Base-by-base conservation (phyloP, 1,139 yeast species). In the Kluyveromyces sp. region DNA sequence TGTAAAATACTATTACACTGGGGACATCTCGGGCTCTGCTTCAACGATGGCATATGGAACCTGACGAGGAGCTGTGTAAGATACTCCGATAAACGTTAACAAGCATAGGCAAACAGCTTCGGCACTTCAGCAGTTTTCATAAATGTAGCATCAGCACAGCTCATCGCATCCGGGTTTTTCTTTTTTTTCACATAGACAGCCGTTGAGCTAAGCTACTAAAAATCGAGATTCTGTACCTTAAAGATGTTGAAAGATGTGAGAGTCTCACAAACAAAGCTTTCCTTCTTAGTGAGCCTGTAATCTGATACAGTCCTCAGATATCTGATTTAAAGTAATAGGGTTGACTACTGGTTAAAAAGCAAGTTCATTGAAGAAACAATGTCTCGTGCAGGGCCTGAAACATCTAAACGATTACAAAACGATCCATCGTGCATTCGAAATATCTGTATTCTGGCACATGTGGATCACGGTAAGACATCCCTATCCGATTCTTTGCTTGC, bases 381-480 rank as follows among this genome's bases (percentile, higher is more conserved):
- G 64, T 54, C 61, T 51, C 65, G 62, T 51, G 66, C 74, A 8
- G 73, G 87, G 2, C 73, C 82, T 17, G 83, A 80, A 35, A 78
- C 80, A 31, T 73, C 87, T 28, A 71, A 74, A 40, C 67, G 76
- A 47, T 67, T 89, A 22, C 97, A 92, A 63, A 71, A 70, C 51
- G 75, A 81, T 50, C 80, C 95, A 1, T 67, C 74, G 9, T 69
- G 78, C 48, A 79, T 92, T 30, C 72, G 98, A 47, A 94, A 94
- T 64, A 87, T 94, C 38, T 94, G 98, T 65, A 88, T 94, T 49
- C 71, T 94, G 43, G 99, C 99, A 1, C 99, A 94, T 66, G 98
- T 94, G 28, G 99, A 94, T 62, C 99, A 94, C 62, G 99, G 99
- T 35, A 94, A 92, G 66, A 94, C 99, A 0, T 86, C 97, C 2